Evolutionary conservation across 345 rosid genomes (phyloP).

Genomic region (Lepidium africanum): DNA sequence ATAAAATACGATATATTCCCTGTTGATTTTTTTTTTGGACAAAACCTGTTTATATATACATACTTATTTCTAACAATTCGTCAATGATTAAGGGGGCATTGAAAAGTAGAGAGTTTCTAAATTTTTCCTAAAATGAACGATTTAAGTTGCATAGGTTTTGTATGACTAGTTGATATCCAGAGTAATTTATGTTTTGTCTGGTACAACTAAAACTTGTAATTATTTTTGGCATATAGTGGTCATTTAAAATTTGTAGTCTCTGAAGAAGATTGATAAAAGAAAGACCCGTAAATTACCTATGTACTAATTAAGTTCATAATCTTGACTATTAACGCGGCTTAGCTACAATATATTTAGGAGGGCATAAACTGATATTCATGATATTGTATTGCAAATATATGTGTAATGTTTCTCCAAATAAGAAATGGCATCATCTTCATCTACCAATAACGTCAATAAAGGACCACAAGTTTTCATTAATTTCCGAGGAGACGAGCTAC

Average conservation of each 20-base stretch:
- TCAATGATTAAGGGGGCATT: too few species aligned
- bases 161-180: too few species aligned
- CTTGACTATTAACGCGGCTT: too few species aligned
- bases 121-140: too few species aligned
- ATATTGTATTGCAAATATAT: neutral
- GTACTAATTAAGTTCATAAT: neutral
- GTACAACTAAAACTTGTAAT: neutral
- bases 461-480: conserved; percentile 24
- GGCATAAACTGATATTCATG: neutral
- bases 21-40: too few species aligned
- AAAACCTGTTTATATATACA: too few species aligned
- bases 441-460: too few species aligned
- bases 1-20: too few species aligned
- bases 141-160: too few species aligned
- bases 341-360: neutral
- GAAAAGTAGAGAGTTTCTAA: too few species aligned
- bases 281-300: neutral
- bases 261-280: neutral
- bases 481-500: conserved; percentile 18
- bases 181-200: too few species aligned
- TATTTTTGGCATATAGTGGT: neutral
- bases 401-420: conserved; percentile 1
- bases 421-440: neutral
- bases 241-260: neutral
- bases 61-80: too few species aligned